Percentiles rank a stretch among this genome's conserved stretches.
Conservation (phyloP, 768 basidiomycete genomes). For the Inosperma sp. region DNA sequence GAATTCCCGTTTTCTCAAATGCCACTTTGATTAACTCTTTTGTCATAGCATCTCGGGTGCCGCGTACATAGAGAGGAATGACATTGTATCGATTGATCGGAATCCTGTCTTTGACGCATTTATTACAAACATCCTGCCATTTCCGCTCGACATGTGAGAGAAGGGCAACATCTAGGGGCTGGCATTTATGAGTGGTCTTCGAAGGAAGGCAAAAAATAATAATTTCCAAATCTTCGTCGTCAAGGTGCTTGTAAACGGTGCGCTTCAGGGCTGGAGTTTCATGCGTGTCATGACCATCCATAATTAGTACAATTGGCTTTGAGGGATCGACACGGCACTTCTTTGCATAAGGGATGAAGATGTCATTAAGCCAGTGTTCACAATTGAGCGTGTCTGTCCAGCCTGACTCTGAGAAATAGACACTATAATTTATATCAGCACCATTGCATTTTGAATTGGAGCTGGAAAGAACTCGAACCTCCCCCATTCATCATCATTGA, state of each 20-base stretch:
- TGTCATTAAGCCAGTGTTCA: constrained; percentile 25
- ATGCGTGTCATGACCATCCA: constrained; percentile 38
- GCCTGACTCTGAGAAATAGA: constrained; percentile 26
- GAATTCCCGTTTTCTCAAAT: constrained; percentile 22
- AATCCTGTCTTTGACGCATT: neutral
- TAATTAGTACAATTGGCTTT: constrained; percentile 28
- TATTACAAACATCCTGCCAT: neutral
- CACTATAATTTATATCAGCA: constrained; percentile 15
- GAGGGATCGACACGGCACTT: constrained; percentile 4
- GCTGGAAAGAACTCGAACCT: neutral
- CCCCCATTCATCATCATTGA: constrained; percentile 2
- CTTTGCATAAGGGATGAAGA: constrained; percentile 26
- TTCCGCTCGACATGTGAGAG: constrained; percentile 17
- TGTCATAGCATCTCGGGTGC: constrained; percentile 15
- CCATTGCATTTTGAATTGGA: neutral
- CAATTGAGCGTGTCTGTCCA: constrained; percentile 31
- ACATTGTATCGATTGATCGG: neutral
- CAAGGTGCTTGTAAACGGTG: neutral
- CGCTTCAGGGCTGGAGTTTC: constrained; percentile 26
- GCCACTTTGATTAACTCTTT: constrained; percentile 18
- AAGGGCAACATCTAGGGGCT: constrained; percentile 9
- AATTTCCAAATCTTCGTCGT: too few species aligned
- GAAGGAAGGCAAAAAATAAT: constrained; percentile 6
- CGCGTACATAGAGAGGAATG: constrained; percentile 9
- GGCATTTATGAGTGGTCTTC: constrained; percentile 3